Conservation (phyloP, 495 filamentous ascomycete species). For the Aspergillus avenaceus region DNA sequence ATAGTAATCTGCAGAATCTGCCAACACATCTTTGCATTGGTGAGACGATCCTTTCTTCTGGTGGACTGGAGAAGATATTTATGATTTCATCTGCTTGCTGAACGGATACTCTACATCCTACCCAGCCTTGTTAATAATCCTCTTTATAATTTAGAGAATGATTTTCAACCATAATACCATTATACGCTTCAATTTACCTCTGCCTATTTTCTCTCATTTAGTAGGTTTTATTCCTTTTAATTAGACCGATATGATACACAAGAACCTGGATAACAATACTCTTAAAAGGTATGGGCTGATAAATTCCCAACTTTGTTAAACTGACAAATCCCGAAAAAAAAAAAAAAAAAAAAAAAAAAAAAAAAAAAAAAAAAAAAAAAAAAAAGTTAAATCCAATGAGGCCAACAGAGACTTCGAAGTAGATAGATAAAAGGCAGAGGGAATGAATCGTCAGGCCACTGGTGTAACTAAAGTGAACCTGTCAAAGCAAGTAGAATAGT, state of each 20-base stretch:
- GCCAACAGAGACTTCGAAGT: not conserved
- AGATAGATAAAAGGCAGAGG: not conserved
- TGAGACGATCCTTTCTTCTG: slow-evolving; percentile 5
- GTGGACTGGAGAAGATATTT: not conserved
- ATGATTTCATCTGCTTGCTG: slow-evolving; percentile 3
- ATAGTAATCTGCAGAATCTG: slow-evolving; percentile 19
- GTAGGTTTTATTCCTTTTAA: not conserved
- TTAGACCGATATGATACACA: too few species aligned
- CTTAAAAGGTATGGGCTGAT: not conserved
- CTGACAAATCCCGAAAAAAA: too few species aligned
- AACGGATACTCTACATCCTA: not conserved
- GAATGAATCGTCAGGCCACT: slow-evolving; percentile 1
- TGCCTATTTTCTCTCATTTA: not conserved
- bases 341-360: not conserved
- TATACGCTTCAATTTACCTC: not conserved
- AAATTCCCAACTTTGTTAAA: not conserved
- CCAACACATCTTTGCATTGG: slow-evolving; percentile 18
- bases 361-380: not conserved
- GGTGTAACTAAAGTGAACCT: not conserved
- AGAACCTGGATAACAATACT: too few species aligned
- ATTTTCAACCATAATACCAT: too few species aligned
- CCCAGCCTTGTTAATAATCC: not conserved
- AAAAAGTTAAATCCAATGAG: too few species aligned
- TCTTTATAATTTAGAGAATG: too few species aligned
- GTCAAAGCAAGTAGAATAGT: slow-evolving; percentile 2